Evolutionary conservation across 768 basidiomycete species (phyloP).

Genomic region (Lactarius trivialis): DNA sequence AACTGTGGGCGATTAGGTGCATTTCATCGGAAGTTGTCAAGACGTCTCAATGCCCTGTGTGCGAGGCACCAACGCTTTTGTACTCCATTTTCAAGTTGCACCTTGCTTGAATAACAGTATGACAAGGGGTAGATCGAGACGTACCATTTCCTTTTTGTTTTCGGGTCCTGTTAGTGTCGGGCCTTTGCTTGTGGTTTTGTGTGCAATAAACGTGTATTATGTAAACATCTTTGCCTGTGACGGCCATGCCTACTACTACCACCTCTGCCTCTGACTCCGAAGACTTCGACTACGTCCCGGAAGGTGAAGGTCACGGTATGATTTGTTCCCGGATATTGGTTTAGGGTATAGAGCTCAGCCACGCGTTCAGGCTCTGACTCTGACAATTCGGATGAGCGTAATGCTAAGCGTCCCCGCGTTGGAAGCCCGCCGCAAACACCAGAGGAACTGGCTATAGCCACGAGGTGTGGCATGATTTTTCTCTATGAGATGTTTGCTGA

Average conservation of each 20-base stretch:
- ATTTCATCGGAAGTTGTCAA: conserved; percentile 45
- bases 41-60: conserved; percentile 46
- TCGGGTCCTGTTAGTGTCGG: background rate
- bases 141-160: background rate
- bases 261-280: conserved; percentile 48
- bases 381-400: conserved; percentile 36
- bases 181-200: background rate
- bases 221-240: conserved; percentile 7
- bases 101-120: conserved; percentile 2
- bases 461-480: conserved; percentile 21
- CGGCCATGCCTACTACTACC: conserved; percentile 4
- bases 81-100: conserved; percentile 55
- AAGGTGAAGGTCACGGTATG: conserved; percentile 33
- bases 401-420: conserved; percentile 32
- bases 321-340: background rate
- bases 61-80: conserved; percentile 42
- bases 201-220: conserved; percentile 11
- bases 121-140: background rate
- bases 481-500: conserved; percentile 6
- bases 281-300: conserved; percentile 65
- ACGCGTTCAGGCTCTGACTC: conserved; percentile 28
- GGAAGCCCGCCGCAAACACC: conserved; percentile 25
- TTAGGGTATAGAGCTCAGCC: background rate
- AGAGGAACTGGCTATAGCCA: conserved; percentile 41
- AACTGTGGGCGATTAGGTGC: conserved; percentile 35